Evolutionary conservation across 2,329 filamentous ascomycete species (phyloP).

Genomic region (Fusarium musae): DNA sequence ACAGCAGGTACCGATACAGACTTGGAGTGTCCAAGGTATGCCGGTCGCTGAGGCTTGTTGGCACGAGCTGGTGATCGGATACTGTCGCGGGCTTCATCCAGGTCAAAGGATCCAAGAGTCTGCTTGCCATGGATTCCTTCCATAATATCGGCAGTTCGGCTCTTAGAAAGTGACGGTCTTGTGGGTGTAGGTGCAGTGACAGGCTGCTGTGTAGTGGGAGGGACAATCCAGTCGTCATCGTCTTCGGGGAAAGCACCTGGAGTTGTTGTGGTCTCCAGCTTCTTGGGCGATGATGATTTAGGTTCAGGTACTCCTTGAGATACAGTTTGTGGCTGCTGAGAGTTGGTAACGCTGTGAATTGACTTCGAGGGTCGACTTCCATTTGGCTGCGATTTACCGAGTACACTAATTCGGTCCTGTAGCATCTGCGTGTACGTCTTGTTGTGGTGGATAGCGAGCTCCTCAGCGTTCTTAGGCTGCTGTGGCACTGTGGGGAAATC

Average conservation of each 20-base stretch:
- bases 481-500: conserved; percentile 53
- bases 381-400: conserved; percentile 67
- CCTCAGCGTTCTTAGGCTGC: conserved; percentile 56
- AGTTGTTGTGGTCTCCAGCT: conserved; percentile 54
- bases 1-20: conserved; percentile 71
- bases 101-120: conserved; percentile 57
- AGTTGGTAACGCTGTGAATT: conserved; percentile 51
- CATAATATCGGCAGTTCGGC: conserved; percentile 70
- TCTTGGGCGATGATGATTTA: conserved; percentile 46
- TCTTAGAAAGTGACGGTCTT: conserved; percentile 68
- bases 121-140: conserved; percentile 64
- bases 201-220: conserved; percentile 53
- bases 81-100: conserved; percentile 5
- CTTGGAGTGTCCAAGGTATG: conserved; percentile 60
- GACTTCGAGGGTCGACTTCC: conserved; percentile 61
- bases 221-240: conserved; percentile 69
- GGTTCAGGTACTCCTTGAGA: conserved; percentile 46
- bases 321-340: conserved; percentile 44
- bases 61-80: conserved; percentile 27
- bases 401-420: conserved; percentile 88
- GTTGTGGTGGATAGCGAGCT: conserved; percentile 65
- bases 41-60: conserved; percentile 31
- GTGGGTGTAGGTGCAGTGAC: conserved; percentile 45
- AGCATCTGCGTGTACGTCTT: conserved; percentile 94
- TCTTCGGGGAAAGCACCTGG: conserved; percentile 71